Percentiles rank a stretch among this genome's conserved stretches.
These are phyloP conservation scores for Fomitiporia mediterranea DNA, from an alignment of 1,284 basidiomycete genomes.

Conservation along the genomic window DNA sequence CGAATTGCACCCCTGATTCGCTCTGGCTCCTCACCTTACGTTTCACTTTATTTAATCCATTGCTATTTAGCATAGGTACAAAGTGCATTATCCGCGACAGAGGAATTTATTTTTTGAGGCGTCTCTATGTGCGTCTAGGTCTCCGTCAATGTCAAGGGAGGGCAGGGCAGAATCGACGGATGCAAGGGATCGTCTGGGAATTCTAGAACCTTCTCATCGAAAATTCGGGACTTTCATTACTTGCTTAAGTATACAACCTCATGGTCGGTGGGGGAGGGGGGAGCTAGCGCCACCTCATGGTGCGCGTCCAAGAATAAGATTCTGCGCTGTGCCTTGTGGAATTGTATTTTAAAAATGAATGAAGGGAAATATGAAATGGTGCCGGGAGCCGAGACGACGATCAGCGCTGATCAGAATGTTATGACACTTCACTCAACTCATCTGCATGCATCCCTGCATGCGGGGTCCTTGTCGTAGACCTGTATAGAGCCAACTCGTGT, in stretches of 20 bases:
- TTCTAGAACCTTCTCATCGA: background rate
- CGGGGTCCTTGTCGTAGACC: too few relatives aligned
- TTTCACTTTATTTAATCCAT: background rate
- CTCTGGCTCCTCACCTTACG: background rate
- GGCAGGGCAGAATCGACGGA: too few relatives aligned
- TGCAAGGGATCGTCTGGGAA: background rate
- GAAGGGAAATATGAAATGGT: background rate
- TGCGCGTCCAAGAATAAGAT: too few relatives aligned
- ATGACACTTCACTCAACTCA: background rate
- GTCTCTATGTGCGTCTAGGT: background rate
- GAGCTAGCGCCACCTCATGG: too few relatives aligned
- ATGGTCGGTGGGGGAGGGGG: too few relatives aligned
- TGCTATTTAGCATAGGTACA: background rate
- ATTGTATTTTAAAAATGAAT: too few relatives aligned
- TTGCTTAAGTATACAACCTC: too few relatives aligned
- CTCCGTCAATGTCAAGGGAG: background rate
- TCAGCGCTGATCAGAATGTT: slow-evolving; percentile 1
- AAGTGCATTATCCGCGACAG: background rate
- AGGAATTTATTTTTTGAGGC: background rate
- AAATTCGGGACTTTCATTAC: slow-evolving; percentile 3
- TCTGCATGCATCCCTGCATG: background rate
- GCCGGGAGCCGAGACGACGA: background rate
- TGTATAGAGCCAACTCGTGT: too few relatives aligned
- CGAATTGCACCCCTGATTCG: background rate
- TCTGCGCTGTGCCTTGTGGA: too few relatives aligned